Evolutionary conservation across 768 basidiomycete genomes (phyloP), one percentile per base, ranked within the genome.

Genomic region (Trichaptum fuscoviolaceum): DNA sequence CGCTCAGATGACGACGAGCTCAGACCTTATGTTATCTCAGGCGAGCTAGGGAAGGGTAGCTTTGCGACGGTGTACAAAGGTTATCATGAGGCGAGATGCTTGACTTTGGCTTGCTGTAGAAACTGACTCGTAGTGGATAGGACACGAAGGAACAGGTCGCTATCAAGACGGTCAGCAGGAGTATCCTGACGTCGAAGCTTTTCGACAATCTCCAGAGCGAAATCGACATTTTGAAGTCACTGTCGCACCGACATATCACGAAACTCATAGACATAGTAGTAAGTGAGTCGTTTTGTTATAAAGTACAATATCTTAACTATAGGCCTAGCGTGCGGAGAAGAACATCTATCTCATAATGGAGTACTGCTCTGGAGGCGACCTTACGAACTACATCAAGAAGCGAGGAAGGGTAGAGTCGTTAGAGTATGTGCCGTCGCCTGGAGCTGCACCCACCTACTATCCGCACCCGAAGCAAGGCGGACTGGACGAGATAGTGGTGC

Each of bases 131-230:
- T 34, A 27, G 36, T 58, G 27, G 63, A 35, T 75, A 96, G 93
- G 89, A 91, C 72, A 89, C 88, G 2, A 85, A 87, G 71, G 82
- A 85, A 15, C 83, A 87, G 62, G 92, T 98, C 42, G 97, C 97
- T 8, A 90, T 99, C 79, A 99, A 99, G 83, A 92, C 95, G 8
- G 93, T 99, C 65, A 89, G 91, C 67, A 87, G 90, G 63, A 87
- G 91, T 73, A 93, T 89, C 70, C 85, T 99, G 42, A 95, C 90
- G 36, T 82, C 92, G 17, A 99, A 98, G 78, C 85, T 98, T 20
- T 88, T 98, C 66, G 96, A 99, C 80, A 99, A 98, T 74, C 86
- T 99, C n/a, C 95, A 97, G 75, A 92, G 92, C 71, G 97, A 99
- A 82, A 98, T 99, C 67, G 89, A 94, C 69, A 98, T 99, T 69